These are phyloP conservation scores for Naganishia vaughanmartiniae DNA, from an alignment of 768 basidiomycete genomes.

Conservation along the genomic window DNA sequence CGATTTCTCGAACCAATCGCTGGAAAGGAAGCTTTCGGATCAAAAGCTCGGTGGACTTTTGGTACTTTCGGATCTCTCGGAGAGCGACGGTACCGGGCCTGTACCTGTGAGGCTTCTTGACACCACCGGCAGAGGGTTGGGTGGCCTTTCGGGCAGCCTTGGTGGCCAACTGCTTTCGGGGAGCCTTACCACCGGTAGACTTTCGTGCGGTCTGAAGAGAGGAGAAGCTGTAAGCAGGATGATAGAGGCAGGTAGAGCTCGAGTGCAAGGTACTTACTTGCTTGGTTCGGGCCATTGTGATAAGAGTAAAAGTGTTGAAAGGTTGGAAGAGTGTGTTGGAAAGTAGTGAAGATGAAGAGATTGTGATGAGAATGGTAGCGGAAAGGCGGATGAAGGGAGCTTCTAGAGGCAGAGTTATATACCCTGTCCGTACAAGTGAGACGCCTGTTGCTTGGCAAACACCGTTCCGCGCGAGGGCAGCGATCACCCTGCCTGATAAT, in stretches of 20 bases:
- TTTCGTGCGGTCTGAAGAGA: constrained; percentile 93
- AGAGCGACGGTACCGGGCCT: constrained; percentile 66
- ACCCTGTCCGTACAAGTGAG: background rate
- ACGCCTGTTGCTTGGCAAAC: background rate
- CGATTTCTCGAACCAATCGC: constrained; percentile 32
- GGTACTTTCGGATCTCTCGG: constrained; percentile 57
- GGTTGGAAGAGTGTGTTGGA: constrained; percentile 11
- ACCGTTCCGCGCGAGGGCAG: background rate
- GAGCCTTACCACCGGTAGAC: constrained; percentile 84
- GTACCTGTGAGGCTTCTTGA: constrained; percentile 99
- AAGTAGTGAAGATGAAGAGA: constrained; percentile 17
- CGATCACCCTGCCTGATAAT: constrained; percentile 6
- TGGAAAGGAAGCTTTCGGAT: constrained; percentile 51
- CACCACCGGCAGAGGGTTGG: constrained; percentile 67
- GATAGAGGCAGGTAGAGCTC: constrained; percentile 22
- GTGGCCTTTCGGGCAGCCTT: constrained; percentile 77
- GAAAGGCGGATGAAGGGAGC: background rate
- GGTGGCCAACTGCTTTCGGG: constrained; percentile 47
- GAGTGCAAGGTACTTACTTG: constrained; percentile 2
- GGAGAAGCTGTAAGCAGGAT: constrained; percentile 16
- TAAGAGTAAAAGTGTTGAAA: constrained; percentile 7
- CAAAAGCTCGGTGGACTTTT: constrained; percentile 52
- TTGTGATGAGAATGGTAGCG: constrained; percentile 21
- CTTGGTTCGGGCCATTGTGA: constrained; percentile 36
- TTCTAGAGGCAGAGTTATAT: background rate